Base-by-base conservation (phyloP, 331 rosid species). In the Arachis monticola region DNA sequence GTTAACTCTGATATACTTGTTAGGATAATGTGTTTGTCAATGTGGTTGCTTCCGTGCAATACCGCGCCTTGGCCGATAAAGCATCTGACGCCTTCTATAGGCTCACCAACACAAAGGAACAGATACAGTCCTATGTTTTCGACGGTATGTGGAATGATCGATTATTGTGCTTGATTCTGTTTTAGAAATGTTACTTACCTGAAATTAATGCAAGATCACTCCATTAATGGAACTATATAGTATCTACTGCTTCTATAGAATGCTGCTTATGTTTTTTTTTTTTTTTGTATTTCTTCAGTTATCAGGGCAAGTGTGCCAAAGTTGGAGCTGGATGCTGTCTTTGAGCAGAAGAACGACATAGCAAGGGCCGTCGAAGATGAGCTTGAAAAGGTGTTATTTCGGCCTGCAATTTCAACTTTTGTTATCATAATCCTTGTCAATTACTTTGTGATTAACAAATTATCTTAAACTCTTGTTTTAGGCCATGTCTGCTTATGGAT, bases 401-500 rank as follows among this genome's bases (percentile, higher is more conserved):
- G 13, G 2, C 13, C 70, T 42, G 12, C 14, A 2, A 56, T 11
- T 35, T 56, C 10, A 32, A 32, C 7, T 40, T 48, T 10, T 22
- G 11, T 62, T 14, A 14, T 35, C 61, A 32, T 35, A 35, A 35
- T 35, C 4, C 11, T 12, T 5, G 41, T 32, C 17, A 38, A 62
- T 62, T 38, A 40, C n/a, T 62, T 62, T 64, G 10, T 44, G 72
- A 31, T 45, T 30, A 55, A 41, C 12, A 47, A 60, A 41, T 60
- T 46, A 7, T 13, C 64, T 81, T 10, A 40, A 30, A 22, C 57
- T 78, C n/a, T 80, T 45, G 2, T 72, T 74, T 48, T 74, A 89
- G 91, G 91, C 83, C 58, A 83, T 89, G 91, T 83, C 87, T 38
- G 74, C 85, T 63, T 87, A 83, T 73, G 88, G 91, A 11, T 89